Evolutionary conservation across 306 rosid species (phyloP).

Genomic region (Medicago lupulina): DNA sequence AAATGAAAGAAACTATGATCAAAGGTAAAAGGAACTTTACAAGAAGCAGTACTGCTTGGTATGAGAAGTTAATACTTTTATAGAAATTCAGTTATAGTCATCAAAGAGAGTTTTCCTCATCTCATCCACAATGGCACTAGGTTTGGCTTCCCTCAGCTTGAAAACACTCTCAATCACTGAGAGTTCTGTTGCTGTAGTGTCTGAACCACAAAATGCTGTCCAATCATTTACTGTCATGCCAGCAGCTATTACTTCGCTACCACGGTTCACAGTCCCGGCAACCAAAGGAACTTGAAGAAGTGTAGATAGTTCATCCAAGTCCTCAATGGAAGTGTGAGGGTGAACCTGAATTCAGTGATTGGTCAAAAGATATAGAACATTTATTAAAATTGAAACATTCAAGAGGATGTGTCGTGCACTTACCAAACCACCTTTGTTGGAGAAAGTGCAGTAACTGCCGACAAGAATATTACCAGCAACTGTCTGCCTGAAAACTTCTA

Average conservation of each 20-base stretch:
- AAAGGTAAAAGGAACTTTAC: not conserved
- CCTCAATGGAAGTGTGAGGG: slow-evolving; percentile 87
- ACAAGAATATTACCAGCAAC: slow-evolving; percentile 82
- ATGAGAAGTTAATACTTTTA: slow-evolving; percentile 8
- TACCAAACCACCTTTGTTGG: slow-evolving; percentile 92
- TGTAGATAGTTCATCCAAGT: slow-evolving; percentile 81
- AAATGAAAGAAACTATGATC: slow-evolving; percentile 12
- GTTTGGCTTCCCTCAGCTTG: slow-evolving; percentile 78
- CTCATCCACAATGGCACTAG: slow-evolving; percentile 69
- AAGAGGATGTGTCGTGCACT: slow-evolving; percentile 24
- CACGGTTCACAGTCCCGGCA: slow-evolving; percentile 83
- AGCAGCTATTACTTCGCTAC: slow-evolving; percentile 77
- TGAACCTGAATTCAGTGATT: slow-evolving; percentile 65
- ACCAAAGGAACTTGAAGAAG: slow-evolving; percentile 90
- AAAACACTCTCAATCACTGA: slow-evolving; percentile 85
- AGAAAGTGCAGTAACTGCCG: slow-evolving; percentile 77
- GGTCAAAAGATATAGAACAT: not conserved
- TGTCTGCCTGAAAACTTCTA: slow-evolving; percentile 89
- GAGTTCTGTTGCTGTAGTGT: slow-evolving; percentile 90
- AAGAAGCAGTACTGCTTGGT: not conserved
- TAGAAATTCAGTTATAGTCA: slow-evolving; percentile 55
- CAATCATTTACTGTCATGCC: slow-evolving; percentile 87
- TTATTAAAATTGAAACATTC: slow-evolving; percentile 3
- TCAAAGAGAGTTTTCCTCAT: slow-evolving; percentile 87
- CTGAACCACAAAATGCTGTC: slow-evolving; percentile 90